Conservation (phyloP, 345 rosid species). For the Crucihimalaya himalaica region DNA sequence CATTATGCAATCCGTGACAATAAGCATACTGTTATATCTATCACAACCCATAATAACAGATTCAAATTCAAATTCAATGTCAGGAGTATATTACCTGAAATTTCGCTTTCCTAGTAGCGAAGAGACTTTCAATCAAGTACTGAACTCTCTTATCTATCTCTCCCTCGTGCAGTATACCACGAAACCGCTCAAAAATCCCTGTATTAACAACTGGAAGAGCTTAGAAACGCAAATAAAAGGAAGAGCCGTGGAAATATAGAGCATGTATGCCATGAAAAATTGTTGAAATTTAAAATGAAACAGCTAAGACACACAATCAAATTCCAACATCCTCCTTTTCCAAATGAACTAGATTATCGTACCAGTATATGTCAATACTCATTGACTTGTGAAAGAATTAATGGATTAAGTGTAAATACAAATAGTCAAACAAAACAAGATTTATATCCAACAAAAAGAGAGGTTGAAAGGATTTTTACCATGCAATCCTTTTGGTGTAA, state of each 20-base stretch:
- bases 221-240: conserved; percentile 10
- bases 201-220: conserved; percentile 28
- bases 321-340: not conserved
- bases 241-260: conserved; percentile 1
- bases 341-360: conserved; percentile 15
- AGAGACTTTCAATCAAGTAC: conserved; percentile 83
- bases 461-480: conserved; percentile 46
- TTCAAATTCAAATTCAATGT: conserved; percentile 3
- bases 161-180: conserved; percentile 96
- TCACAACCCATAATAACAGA: not conserved
- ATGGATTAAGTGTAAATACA: not conserved
- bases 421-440: not conserved
- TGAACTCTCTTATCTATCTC: conserved; percentile 95
- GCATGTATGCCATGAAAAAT: not conserved
- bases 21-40: not conserved
- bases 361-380: not conserved
- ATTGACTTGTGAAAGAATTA: not conserved
- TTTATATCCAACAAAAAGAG: conserved; percentile 1
- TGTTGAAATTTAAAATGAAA: not conserved
- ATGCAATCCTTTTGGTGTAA: conserved; percentile 83
- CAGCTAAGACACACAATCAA: not conserved
- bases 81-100: conserved; percentile 62
- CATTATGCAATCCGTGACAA: not conserved
- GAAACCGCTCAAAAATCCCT: conserved; percentile 95
- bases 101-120: conserved; percentile 84